These are phyloP conservation scores for Dalbergia oliveri DNA, from an alignment of 306 rosid species.

Conservation along the genomic window DNA sequence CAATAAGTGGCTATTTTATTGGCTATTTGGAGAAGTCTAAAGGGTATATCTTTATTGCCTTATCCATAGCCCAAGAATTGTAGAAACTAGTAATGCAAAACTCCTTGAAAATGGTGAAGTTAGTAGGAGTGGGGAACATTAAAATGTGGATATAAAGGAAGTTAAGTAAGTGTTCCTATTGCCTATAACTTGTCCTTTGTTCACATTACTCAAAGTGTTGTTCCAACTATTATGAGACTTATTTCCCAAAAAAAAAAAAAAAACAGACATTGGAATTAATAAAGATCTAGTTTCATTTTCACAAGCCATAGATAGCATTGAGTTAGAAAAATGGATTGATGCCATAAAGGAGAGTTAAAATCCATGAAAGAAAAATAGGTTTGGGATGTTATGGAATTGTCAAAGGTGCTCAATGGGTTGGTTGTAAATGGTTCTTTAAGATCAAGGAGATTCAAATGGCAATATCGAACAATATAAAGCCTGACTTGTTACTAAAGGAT, in stretches of 20 bases:
- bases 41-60: not conserved
- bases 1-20: not conserved
- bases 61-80: not conserved
- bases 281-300: not conserved
- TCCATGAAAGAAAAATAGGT: not conserved
- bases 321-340: not conserved
- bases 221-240: not conserved
- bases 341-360: not conserved
- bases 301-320: not conserved
- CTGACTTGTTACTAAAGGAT: not conserved
- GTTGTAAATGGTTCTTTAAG: no score
- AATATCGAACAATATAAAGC: not conserved
- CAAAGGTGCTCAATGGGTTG: not conserved
- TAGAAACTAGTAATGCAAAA: not conserved
- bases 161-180: no score
- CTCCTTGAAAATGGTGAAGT: not conserved
- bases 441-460: not conserved
- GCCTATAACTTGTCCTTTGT: no score
- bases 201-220: no score
- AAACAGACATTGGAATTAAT: not conserved
- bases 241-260: not conserved
- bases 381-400: not conserved
- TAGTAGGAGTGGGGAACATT: not conserved
- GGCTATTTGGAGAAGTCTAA: not conserved
- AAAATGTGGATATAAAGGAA: no score